Conservation (phyloP, 345 rosid species). For the Corchorus capsularis region DNA sequence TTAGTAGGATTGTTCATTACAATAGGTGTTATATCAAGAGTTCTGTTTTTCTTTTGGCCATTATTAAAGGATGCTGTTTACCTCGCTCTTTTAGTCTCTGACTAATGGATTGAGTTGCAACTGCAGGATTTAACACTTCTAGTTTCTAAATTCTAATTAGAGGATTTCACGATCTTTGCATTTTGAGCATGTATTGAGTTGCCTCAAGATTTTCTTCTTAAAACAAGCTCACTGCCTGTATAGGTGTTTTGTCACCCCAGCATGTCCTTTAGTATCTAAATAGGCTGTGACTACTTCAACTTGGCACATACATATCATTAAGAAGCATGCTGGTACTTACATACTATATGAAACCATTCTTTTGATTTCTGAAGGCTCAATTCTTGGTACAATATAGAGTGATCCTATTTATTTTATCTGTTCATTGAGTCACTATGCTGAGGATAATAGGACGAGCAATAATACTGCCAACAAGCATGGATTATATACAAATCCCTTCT, state of each 20-base stretch:
- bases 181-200: background rate
- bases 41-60: background rate
- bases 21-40: background rate
- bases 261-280: background rate
- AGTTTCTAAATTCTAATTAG: background rate
- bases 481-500: background rate
- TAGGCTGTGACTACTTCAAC: background rate
- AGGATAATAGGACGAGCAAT: background rate
- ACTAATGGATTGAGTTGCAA: background rate
- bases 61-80: background rate
- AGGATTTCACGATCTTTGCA: background rate
- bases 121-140: background rate
- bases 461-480: background rate
- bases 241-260: background rate
- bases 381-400: background rate
- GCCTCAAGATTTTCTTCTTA: background rate
- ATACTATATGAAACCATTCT: background rate
- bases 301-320: background rate
- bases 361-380: background rate
- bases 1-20: background rate
- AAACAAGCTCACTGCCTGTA: background rate
- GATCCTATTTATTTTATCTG: background rate
- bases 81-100: background rate
- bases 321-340: background rate
- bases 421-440: background rate